Evolutionary conservation across 345 rosid genomes (phyloP).

Genomic region (Gynandropsis gynandra): DNA sequence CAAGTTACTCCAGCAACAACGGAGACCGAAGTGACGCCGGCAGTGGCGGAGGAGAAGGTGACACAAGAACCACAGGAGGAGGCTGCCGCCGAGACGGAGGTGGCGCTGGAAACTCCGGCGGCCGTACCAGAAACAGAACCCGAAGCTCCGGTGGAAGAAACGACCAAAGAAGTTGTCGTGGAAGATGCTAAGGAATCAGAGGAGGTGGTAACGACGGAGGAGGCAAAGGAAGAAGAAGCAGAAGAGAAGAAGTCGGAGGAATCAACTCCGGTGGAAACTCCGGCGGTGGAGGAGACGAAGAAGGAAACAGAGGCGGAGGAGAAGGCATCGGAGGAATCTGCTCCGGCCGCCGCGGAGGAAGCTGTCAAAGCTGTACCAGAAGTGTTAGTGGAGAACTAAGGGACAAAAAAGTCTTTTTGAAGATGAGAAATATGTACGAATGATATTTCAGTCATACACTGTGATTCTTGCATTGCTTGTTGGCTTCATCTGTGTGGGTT

Average conservation of each 20-base stretch:
- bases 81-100: background rate
- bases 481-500: too few species aligned
- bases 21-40: conserved; percentile 23
- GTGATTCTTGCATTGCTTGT: too few species aligned
- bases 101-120: conserved; percentile 11
- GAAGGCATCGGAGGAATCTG: background rate
- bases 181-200: conserved; percentile 24
- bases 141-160: conserved; percentile 20
- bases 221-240: conserved; percentile 5
- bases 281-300: conserved; percentile 18
- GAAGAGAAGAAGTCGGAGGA: background rate
- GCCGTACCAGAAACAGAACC: conserved; percentile 16
- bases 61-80: background rate
- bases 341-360: too few species aligned
- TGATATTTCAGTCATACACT: too few species aligned
- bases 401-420: too few species aligned
- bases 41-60: background rate
- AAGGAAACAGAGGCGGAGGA: conserved; percentile 18
- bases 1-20: conserved; percentile 25
- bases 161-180: conserved; percentile 16
- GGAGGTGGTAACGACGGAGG: conserved; percentile 9
- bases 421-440: too few species aligned
- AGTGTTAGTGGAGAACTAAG: too few species aligned
- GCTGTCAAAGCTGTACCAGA: too few species aligned
- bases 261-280: conserved; percentile 17